phyloP scores from a whole-genome alignment of 257 asterid genomes.

The Catharanthus roseus region DNA sequence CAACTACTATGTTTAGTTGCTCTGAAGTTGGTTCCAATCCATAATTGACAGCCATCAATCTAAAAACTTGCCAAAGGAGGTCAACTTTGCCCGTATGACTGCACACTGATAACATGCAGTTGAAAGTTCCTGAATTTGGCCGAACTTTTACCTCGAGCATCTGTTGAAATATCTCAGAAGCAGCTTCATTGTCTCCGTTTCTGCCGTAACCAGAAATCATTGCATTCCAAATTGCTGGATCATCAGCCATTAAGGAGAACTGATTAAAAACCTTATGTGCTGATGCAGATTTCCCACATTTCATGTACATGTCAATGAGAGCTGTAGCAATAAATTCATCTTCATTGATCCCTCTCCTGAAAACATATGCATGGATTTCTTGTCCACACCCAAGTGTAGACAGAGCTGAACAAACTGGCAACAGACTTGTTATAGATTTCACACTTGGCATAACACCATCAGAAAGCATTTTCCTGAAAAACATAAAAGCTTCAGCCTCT shows the following conservation, averaged over 20 bases:
- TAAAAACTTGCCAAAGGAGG: conserved; percentile 55
- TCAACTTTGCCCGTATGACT: conserved; percentile 59
- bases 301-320: conserved; percentile 81
- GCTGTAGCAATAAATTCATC: conserved; percentile 67
- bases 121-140: conserved; percentile 66
- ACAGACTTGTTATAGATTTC: conserved; percentile 54
- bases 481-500: conserved; percentile 47
- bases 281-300: conserved; percentile 51
- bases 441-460: conserved; percentile 36
- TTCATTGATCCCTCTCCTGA: conserved; percentile 30
- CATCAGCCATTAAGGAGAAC: conserved; percentile 40
- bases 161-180: conserved; percentile 48
- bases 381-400: conserved; percentile 39
- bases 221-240: conserved; percentile 89
- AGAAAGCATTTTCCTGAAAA: conserved; percentile 65
- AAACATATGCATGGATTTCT: conserved; percentile 62
- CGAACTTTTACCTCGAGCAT: conserved; percentile 54
- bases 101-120: conserved; percentile 69
- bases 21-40: conserved; percentile 56
- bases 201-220: conserved; percentile 87
- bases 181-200: conserved; percentile 58
- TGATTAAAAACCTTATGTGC: conserved; percentile 45
- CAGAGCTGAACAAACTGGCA: conserved; percentile 61
- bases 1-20: conserved; percentile 57
- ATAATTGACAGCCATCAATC: conserved; percentile 41